A percentile compares a stretch with the other conserved stretches of the same genome.
phyloP scores from a whole-genome alignment of 2,329 filamentous ascomycete species.

The Cladophialophora exuberans region DNA sequence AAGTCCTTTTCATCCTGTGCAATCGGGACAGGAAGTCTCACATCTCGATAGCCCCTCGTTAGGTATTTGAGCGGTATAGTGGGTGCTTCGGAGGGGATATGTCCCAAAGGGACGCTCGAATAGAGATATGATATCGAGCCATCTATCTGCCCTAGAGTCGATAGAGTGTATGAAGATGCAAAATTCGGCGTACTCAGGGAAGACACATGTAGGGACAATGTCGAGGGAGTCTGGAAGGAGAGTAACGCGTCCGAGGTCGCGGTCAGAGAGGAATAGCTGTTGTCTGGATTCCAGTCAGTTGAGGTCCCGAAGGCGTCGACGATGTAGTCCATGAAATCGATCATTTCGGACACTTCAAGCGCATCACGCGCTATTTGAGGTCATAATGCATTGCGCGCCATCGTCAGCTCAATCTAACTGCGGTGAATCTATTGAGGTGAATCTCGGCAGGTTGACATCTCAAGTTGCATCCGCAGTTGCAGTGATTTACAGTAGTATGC shows the following conservation, averaged over 20 bases:
- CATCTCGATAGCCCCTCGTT: slow-evolving; percentile 73
- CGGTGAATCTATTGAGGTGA: no score
- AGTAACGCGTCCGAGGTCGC: slow-evolving; percentile 82
- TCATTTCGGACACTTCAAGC: slow-evolving; percentile 60
- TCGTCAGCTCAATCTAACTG: neutral
- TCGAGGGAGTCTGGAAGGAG: slow-evolving; percentile 83
- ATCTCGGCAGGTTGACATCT: no score
- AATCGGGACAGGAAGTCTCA: slow-evolving; percentile 27
- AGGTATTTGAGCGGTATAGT: slow-evolving; percentile 76
- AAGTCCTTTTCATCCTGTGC: slow-evolving; percentile 21
- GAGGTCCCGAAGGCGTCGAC: slow-evolving; percentile 86
- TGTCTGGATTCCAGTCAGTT: slow-evolving; percentile 87
- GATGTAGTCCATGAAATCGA: slow-evolving; percentile 97
- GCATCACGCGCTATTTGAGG: slow-evolving; percentile 26
- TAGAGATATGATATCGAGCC: slow-evolving; percentile 97
- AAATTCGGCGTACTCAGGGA: slow-evolving; percentile 92
- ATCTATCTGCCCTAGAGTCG: slow-evolving; percentile 87
- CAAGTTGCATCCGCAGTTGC: no score
- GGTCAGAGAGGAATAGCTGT: slow-evolving; percentile 86
- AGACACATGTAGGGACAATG: slow-evolving; percentile 83
- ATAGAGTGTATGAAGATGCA: slow-evolving; percentile 89
- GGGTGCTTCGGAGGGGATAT: slow-evolving; percentile 69
- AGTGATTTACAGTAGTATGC: no score
- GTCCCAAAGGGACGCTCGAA: slow-evolving; percentile 76
- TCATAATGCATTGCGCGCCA: slow-evolving; percentile 13